Percentiles rank a stretch among this genome's conserved stretches.
Conservation (phyloP, 2,329 filamentous ascomycete genomes). For the Colletotrichum lupini region DNA sequence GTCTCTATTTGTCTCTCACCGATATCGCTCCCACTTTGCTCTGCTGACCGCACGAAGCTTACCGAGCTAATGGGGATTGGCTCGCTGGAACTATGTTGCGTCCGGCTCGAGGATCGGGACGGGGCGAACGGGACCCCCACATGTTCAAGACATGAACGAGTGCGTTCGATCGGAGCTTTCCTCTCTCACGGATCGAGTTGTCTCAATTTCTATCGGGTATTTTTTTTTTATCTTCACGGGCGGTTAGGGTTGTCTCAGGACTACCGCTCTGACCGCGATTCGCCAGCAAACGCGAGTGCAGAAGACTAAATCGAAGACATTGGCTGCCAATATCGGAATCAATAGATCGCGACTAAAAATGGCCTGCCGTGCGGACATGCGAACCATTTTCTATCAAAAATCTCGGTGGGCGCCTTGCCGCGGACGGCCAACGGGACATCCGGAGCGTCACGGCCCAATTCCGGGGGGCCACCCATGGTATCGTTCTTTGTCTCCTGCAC, state of each 20-base stretch:
- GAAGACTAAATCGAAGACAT: neutral
- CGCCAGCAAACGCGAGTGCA: neutral
- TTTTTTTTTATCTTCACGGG: neutral
- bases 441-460: constrained; percentile 12
- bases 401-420: constrained; percentile 27
- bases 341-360: neutral
- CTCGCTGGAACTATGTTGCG: neutral
- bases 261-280: constrained; percentile 3
- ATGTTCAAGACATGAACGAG: constrained; percentile 11
- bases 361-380: constrained; percentile 7
- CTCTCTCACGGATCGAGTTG: neutral
- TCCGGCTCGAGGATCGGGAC: neutral
- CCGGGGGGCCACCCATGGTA: neutral
- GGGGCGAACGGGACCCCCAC: constrained; percentile 3
- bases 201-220: neutral
- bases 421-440: constrained; percentile 9
- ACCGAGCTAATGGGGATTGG: neutral
- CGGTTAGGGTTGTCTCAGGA: neutral
- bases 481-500: constrained; percentile 21
- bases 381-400: constrained; percentile 1
- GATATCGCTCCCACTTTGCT: neutral
- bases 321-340: constrained; percentile 2
- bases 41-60: neutral
- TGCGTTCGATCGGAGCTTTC: neutral
- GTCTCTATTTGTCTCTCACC: neutral